Conservation (phyloP, 768 basidiomycete genomes). For the Suillus placidus region DNA sequence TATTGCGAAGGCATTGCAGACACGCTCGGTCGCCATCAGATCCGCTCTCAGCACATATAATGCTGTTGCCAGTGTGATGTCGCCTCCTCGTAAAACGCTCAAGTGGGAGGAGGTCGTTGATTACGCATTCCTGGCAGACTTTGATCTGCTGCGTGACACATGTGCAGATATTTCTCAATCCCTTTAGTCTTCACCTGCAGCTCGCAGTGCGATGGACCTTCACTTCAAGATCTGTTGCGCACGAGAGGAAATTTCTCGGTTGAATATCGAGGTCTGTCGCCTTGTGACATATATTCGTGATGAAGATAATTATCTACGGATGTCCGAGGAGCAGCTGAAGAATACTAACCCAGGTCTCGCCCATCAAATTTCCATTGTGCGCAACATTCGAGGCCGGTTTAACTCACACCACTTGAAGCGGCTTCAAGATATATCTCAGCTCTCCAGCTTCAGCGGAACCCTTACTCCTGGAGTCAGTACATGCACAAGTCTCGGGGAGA, state of each 20-base stretch:
- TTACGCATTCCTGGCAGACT: slow-evolving; percentile 16
- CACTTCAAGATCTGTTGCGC: slow-evolving; percentile 25
- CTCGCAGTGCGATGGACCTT: slow-evolving; percentile 18
- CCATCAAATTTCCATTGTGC: slow-evolving; percentile 13
- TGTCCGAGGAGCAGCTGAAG: slow-evolving; percentile 6
- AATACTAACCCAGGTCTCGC: slow-evolving; percentile 9
- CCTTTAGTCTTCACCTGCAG: slow-evolving; percentile 21
- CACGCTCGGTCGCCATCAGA: slow-evolving; percentile 13
- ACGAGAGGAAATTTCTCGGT: slow-evolving; percentile 22
- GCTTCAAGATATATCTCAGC: slow-evolving; percentile 14
- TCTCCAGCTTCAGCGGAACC: slow-evolving; percentile 13
- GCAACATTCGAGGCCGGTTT: slow-evolving; percentile 12
- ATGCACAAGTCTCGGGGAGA: not conserved
- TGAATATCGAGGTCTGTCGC: slow-evolving; percentile 27
- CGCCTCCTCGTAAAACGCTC: slow-evolving; percentile 6
- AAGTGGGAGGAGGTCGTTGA: slow-evolving; percentile 28
- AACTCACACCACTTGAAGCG: slow-evolving; percentile 11
- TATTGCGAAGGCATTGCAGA: slow-evolving; percentile 11
- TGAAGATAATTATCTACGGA: slow-evolving; percentile 10
- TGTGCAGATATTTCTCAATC: slow-evolving; percentile 17
- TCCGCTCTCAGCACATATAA: slow-evolving; percentile 15
- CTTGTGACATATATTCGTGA: slow-evolving; percentile 25
- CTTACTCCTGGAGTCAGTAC: slow-evolving; percentile 1
- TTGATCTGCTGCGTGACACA: slow-evolving; percentile 20
- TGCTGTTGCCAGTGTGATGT: not conserved